Percentiles rank a stretch among this genome's conserved stretches.
phyloP scores from a whole-genome alignment of 441 rosid species.

The Euphorbia neoarborescens region DNA sequence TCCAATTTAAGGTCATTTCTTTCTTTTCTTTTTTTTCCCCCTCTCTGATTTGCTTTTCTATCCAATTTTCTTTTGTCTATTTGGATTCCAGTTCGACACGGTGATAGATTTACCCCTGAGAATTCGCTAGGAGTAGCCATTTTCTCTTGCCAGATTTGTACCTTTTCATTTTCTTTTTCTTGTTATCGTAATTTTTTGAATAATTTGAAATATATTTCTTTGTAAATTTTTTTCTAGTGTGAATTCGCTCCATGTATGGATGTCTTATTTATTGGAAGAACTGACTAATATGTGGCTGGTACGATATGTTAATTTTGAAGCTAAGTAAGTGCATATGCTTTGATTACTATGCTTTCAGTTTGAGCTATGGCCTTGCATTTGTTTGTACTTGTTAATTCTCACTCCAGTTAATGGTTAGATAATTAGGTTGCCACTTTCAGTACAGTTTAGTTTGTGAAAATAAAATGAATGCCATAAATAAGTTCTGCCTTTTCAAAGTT shows the following conservation, averaged over 20 bases:
- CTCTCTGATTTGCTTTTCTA: background rate
- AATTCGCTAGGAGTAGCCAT: constrained; percentile 5
- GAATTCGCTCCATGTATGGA: background rate
- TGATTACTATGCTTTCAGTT: background rate
- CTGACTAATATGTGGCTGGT: background rate
- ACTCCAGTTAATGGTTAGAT: background rate
- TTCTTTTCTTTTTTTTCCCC: background rate
- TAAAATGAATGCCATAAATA: too few species aligned
- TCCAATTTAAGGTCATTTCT: constrained; percentile 22
- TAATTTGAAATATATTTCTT: background rate
- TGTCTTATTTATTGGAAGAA: background rate
- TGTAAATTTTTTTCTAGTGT: constrained; percentile 12
- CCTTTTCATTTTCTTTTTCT: background rate
- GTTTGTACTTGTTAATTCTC: background rate
- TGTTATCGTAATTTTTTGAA: background rate
- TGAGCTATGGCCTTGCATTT: background rate
- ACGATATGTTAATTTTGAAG: constrained; percentile 6
- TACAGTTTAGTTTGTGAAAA: too few species aligned
- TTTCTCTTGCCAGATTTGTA: background rate
- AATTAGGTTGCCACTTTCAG: too few species aligned
- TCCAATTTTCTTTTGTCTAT: constrained; percentile 2
- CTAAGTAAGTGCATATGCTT: background rate
- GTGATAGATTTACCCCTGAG: background rate
- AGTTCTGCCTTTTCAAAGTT: too few species aligned
- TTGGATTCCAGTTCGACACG: background rate